phyloP scores from a whole-genome alignment of 352 stramenopile genomes.

The Pythium aristosporum region DNA sequence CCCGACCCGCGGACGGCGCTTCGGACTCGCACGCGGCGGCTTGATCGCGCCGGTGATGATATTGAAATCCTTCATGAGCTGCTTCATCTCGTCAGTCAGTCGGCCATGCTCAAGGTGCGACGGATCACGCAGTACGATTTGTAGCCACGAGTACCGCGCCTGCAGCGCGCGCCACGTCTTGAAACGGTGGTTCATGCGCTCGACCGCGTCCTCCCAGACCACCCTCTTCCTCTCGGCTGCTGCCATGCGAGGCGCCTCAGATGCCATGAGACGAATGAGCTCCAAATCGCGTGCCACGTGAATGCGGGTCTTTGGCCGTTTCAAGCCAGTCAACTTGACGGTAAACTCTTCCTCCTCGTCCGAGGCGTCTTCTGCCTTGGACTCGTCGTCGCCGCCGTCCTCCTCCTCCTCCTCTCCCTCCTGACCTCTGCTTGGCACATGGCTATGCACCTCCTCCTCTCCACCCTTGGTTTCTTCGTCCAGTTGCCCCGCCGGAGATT shows the following conservation, averaged over 20 bases:
- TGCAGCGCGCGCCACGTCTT: neutral
- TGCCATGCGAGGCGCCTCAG: neutral
- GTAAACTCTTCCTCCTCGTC: neutral
- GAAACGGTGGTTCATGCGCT: constrained; percentile 2
- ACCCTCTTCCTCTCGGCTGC: neutral
- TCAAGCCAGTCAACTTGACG: neutral
- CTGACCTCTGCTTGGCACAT: neutral
- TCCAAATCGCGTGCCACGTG: neutral
- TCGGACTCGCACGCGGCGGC: neutral
- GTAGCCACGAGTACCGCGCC: neutral
- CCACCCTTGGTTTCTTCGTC: constrained; percentile 7
- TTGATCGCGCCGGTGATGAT: neutral
- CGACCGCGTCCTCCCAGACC: neutral
- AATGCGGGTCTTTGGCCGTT: neutral
- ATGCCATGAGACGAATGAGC: neutral
- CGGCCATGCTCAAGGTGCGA: neutral
- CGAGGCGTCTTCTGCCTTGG: neutral
- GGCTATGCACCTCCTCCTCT: neutral
- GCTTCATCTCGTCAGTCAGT: constrained; percentile 13
- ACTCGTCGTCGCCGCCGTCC: neutral
- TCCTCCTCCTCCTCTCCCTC: neutral
- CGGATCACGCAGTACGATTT: neutral
- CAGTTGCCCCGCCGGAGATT: neutral
- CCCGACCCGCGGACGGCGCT: neutral
- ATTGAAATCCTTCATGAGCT: neutral